These are phyloP conservation scores for Diaporthe citrichinensis DNA, from an alignment of 2,329 filamentous ascomycete genomes.

Conservation along the genomic window DNA sequence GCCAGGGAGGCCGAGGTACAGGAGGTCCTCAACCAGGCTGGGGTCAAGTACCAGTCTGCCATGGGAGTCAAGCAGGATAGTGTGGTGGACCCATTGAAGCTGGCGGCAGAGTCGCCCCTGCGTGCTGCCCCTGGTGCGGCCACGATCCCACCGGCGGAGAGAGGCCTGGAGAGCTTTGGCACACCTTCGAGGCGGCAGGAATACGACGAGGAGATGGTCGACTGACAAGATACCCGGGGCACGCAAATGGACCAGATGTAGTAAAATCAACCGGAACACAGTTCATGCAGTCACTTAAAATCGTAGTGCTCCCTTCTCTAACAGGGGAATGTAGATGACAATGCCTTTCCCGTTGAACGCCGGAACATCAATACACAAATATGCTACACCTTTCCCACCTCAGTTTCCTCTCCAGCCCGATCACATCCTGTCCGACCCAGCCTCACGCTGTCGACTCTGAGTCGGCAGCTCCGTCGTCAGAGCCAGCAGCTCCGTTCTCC, in stretches of 20 bases:
- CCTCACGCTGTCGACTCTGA: not conserved
- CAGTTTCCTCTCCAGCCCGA: not conserved
- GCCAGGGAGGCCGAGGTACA: slow-evolving; percentile 85
- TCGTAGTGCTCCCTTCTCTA: slow-evolving; percentile 42
- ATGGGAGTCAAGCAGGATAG: slow-evolving; percentile 49
- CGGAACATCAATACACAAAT: slow-evolving; percentile 42
- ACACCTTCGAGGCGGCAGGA: slow-evolving; percentile 56
- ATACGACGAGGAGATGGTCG: slow-evolving; percentile 47
- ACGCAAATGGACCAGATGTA: not conserved
- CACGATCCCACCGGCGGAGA: slow-evolving; percentile 49
- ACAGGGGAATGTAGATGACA: slow-evolving; percentile 44
- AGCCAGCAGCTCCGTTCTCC: too few relatives aligned
- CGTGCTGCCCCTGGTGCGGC: slow-evolving; percentile 46
- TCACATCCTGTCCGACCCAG: not conserved
- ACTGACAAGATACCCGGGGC: slow-evolving; percentile 18
- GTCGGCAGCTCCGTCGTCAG: too few relatives aligned
- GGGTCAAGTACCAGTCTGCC: slow-evolving; percentile 70
- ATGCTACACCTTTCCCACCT: slow-evolving; percentile 38
- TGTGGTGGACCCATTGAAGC: slow-evolving; percentile 41
- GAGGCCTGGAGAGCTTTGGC: slow-evolving; percentile 64
- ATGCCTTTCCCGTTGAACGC: slow-evolving; percentile 47
- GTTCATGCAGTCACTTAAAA: slow-evolving; percentile 22
- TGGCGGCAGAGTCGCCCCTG: slow-evolving; percentile 50
- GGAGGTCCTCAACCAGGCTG: slow-evolving; percentile 83
- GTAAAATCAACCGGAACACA: not conserved